Base-by-base conservation (phyloP, 345 rosid genomes). In the Acer campestre region DNA sequence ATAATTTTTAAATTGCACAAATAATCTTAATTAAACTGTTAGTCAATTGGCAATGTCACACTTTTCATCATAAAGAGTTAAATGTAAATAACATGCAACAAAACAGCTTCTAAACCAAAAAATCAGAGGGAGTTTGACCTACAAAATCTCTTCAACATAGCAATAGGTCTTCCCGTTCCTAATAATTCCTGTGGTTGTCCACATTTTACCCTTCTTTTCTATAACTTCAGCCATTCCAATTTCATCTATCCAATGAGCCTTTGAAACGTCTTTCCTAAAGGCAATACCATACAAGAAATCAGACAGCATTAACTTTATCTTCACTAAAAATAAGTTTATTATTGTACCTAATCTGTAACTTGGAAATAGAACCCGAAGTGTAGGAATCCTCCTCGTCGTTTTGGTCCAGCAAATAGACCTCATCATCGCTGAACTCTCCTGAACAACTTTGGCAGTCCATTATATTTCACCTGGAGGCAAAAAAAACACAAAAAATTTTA, bases 141-240 rank as follows among this genome's bases (percentile, higher is more conserved):
- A 95, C 98, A 95, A 29, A 61, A 96, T 89, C 81, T 92, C 99
- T 83, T 95, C 99, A 48, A 89, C 77, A 55, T 77, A 80, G 83
- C 92, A 92, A 73, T 80, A 91, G 13, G 86, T 81, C 64, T 89
- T 92, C 13, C 91, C 92, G 2, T 70, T 58, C 10, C 92, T 86
- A 66, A 84, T 78, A 56, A 93, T 77, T 81, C 97, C 96, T 17
- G 90, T 90, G 3, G 97, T 90, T 13, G 88, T 90, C 99, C 97
- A 95, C 84, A 92, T 81, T 82, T 89, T 89, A 3, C 98, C 97
- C 58, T 88, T 92, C 88, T 89, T 91, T 46, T 88, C 95, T 46
- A 84, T 76, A 59, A 92, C 88, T 78, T 93, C 85, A 10, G 93
- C 94, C 90, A 95, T 80, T 65, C 88, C 89, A 79, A 86, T 22